Conservation (phyloP, 306 rosid species). For the Cucurbita argyrosperma region DNA sequence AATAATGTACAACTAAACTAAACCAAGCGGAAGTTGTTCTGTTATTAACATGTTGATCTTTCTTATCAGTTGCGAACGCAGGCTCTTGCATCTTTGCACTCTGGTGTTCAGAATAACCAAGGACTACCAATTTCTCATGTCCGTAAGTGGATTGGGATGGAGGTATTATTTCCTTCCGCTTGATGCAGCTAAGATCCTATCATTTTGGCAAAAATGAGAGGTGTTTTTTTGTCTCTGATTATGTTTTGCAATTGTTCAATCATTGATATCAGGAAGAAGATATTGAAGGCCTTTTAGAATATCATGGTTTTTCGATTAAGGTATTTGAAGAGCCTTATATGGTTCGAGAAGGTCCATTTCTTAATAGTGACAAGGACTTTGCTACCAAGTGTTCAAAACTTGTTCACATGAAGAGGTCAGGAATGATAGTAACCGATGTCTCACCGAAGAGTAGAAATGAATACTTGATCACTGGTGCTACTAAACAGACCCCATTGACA, state of each 20-base stretch:
- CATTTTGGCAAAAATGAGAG: background rate
- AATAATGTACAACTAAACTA: background rate
- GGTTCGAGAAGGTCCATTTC: constrained; percentile 85
- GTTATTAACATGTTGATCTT: background rate
- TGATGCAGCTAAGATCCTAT: constrained; percentile 8
- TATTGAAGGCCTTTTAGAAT: constrained; percentile 57
- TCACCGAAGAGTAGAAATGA: constrained; percentile 20
- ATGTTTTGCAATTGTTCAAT: background rate
- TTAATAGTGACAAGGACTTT: constrained; percentile 53
- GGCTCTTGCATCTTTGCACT: constrained; percentile 91
- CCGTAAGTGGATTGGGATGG: constrained; percentile 88
- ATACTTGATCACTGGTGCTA: constrained; percentile 21
- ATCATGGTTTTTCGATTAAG: constrained; percentile 66
- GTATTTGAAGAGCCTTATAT: constrained; percentile 62
- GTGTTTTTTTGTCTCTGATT: background rate
- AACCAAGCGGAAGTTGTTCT: background rate
- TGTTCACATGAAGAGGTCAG: constrained; percentile 61
- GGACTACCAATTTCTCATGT: constrained; percentile 70
- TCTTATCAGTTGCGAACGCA: constrained; percentile 69
- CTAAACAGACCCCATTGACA: background rate
- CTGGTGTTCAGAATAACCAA: constrained; percentile 81
- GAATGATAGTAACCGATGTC: constrained; percentile 42
- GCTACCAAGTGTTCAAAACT: constrained; percentile 80
- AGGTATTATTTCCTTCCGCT: constrained; percentile 40
- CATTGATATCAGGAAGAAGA: constrained; percentile 52